Evolutionary conservation across 345 rosid genomes (phyloP), one percentile per base, ranked within the genome.

Genomic region (Gossypium turneri): DNA sequence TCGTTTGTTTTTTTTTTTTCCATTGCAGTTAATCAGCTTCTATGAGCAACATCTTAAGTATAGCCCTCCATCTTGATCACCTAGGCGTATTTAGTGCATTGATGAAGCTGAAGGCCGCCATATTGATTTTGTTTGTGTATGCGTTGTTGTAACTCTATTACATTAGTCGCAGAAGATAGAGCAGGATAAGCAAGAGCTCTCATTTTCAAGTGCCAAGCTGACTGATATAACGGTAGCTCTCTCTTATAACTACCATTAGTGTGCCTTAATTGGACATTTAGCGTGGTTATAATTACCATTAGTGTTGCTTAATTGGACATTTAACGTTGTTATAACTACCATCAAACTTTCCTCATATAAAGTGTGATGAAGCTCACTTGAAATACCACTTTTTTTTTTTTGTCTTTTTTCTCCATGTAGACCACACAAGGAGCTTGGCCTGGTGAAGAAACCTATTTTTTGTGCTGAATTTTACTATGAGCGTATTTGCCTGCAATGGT

Each of bases 1-100:
- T 45, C 6, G 16, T 67, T n/a, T n/a, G n/a, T n/a, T n/a, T n/a
- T n/a, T n/a, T n/a, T n/a, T n/a, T n/a, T n/a, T n/a, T n/a, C n/a
- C n/a, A n/a, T n/a, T n/a, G n/a, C n/a, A n/a, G n/a, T n/a, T n/a
- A n/a, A n/a, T n/a, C n/a, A n/a, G n/a, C n/a, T 24, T 29, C 60
- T 67, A 48, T 12, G 60, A 70, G 60, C 73, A 52, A 29, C 73
- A 70, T 70, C 73, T 70, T 29, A 70, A 52, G 60, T 51, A 70
- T 27, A 27, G 22, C 60, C 73, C 60, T 52, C 59, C 25, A 27
- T 10, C 60, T 70, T 70, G 73, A 70, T 70, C 25, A 24, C 73
- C 19, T 22, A 51, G 44, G 22, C 4, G 2, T 67, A 48, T 25
- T 44, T 67, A 20, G 70, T n/a, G 8, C 4, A 22, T 50, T 52